Evolutionary conservation across 2,329 filamentous ascomycete genomes (phyloP).

Genomic region (Lizonia empirigonia): DNA sequence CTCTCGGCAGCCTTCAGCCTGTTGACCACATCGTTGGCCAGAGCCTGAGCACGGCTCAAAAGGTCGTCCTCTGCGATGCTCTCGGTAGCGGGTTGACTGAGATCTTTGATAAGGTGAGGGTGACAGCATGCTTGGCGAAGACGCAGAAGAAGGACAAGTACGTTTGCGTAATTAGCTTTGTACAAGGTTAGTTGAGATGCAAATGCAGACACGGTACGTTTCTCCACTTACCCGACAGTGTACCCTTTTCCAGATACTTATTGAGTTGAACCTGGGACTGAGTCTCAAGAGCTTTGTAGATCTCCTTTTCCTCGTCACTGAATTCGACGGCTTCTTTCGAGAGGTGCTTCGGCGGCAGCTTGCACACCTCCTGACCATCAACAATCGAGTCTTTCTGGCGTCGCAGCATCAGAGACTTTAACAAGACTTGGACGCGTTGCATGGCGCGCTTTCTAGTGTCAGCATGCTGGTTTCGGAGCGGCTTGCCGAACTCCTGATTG

Average conservation of each 20-base stretch:
- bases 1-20: slow-evolving; percentile 65
- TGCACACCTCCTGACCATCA: slow-evolving; percentile 77
- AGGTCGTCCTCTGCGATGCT: slow-evolving; percentile 60
- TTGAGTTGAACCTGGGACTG: slow-evolving; percentile 74
- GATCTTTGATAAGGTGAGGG: slow-evolving; percentile 71
- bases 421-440: slow-evolving; percentile 71
- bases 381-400: slow-evolving; percentile 80
- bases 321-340: slow-evolving; percentile 68
- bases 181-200: slow-evolving; percentile 6
- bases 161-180: slow-evolving; percentile 72
- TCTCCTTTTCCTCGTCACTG: slow-evolving; percentile 65
- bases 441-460: slow-evolving; percentile 59
- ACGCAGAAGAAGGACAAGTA: slow-evolving; percentile 78
- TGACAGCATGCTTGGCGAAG: slow-evolving; percentile 84
- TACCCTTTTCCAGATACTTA: slow-evolving; percentile 72
- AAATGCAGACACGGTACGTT: background rate
- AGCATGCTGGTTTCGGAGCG: slow-evolving; percentile 51
- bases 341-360: slow-evolving; percentile 69
- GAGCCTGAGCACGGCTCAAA: slow-evolving; percentile 64
- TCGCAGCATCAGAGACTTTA: slow-evolving; percentile 81
- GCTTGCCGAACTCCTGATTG: slow-evolving; percentile 59
- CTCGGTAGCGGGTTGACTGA: slow-evolving; percentile 68
- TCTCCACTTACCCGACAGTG: slow-evolving; percentile 59
- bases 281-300: slow-evolving; percentile 71
- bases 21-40: slow-evolving; percentile 66